Evolutionary conservation across 345 rosid species (phyloP).

Genomic region (Lepidium didymum): DNA sequence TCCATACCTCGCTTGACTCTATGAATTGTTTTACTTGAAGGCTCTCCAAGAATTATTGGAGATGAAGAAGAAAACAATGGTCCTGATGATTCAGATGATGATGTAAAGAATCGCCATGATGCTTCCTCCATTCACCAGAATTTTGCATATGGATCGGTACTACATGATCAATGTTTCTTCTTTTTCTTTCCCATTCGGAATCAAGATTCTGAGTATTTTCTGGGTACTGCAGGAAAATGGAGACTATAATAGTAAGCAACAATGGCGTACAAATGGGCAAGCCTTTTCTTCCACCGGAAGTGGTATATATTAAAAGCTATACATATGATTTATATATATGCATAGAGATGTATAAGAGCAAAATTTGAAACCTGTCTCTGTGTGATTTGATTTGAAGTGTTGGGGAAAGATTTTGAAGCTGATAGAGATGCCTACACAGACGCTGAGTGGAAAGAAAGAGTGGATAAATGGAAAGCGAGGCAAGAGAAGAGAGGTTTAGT

Average conservation of each 20-base stretch:
- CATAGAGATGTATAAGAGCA: not conserved
- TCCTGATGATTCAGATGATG: conserved; percentile 60
- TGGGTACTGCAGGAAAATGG: conserved; percentile 58
- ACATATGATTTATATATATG: not conserved
- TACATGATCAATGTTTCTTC: not conserved
- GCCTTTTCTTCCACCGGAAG: conserved; percentile 75
- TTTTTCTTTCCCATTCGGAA: not conserved
- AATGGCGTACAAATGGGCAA: conserved; percentile 43
- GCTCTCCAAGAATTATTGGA: conserved; percentile 60
- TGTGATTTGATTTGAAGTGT: conserved; percentile 31
- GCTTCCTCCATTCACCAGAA: conserved; percentile 29
- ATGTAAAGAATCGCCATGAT: conserved; percentile 39
- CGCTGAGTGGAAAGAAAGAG: conserved; percentile 90
- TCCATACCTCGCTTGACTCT: not conserved
- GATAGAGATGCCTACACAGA: conserved; percentile 63
- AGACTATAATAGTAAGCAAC: conserved; percentile 40
- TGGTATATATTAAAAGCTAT: conserved; percentile 28
- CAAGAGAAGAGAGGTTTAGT: conserved; percentile 89
- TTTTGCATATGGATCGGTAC: conserved; percentile 30
- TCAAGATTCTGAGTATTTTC: not conserved
- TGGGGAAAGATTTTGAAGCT: conserved; percentile 67
- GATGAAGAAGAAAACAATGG: conserved; percentile 55
- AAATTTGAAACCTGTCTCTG: not conserved
- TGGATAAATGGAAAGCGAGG: conserved; percentile 84
- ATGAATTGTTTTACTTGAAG: conserved; percentile 22